Evolutionary conservation across 2,329 filamentous ascomycete species (phyloP).

Genomic region (Lachnellula cervina): DNA sequence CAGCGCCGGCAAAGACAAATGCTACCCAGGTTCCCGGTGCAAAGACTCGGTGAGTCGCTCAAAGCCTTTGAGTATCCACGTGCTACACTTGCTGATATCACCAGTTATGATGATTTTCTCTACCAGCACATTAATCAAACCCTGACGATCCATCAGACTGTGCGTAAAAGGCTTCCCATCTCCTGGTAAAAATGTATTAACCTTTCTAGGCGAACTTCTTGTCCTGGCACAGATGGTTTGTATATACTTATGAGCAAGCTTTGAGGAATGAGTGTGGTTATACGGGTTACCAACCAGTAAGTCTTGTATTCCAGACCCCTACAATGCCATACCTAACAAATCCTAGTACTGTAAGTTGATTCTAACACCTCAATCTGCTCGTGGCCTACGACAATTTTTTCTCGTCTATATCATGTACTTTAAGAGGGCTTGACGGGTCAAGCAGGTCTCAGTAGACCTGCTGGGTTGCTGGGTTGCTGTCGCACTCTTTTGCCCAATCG

Average conservation of each 20-base stretch:
- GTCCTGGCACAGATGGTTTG: conserved; percentile 42
- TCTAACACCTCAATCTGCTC: no score
- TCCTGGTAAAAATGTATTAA: not conserved
- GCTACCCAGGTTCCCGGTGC: conserved; percentile 27
- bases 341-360: conserved; percentile 18
- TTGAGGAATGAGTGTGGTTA: conserved; percentile 41
- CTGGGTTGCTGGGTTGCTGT: no score
- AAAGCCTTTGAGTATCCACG: not conserved
- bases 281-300: conserved; percentile 36
- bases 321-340: conserved; percentile 19
- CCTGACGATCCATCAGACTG: conserved; percentile 24
- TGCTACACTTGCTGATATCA: not conserved
- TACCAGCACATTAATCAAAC: conserved; percentile 35
- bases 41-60: conserved; percentile 14
- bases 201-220: conserved; percentile 33
- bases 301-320: conserved; percentile 19
- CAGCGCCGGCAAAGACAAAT: conserved; percentile 31
- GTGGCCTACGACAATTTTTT: no score
- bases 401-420: no score
- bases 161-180: conserved; percentile 13
- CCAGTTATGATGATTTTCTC: conserved; percentile 35
- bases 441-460: no score
- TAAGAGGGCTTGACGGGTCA: not conserved
- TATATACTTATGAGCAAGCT: conserved; percentile 39
- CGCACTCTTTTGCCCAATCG: no score